These are phyloP conservation scores for Neurospora sp. DNA, from an alignment of 495 filamentous ascomycete species.

Conservation along the genomic window DNA sequence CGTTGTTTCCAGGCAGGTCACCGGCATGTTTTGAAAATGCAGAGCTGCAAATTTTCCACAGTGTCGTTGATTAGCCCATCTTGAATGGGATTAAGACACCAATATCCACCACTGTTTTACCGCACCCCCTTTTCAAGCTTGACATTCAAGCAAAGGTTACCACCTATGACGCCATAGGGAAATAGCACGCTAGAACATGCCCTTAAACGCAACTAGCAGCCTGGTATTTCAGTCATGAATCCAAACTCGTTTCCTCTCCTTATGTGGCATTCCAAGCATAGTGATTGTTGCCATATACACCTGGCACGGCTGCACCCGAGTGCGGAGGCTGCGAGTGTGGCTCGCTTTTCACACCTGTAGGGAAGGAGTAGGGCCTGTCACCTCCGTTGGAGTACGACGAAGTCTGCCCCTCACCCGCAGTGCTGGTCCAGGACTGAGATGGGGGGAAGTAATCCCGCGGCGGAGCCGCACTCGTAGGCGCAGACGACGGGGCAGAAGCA, in stretches of 20 bases:
- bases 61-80: not conserved
- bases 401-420: constrained; percentile 29
- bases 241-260: not conserved
- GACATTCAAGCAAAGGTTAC: not conserved
- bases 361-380: constrained; percentile 31
- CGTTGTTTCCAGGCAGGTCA: not conserved
- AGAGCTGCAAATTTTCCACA: not conserved
- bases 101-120: not conserved
- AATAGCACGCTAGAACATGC: not conserved
- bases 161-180: not conserved
- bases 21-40: not conserved
- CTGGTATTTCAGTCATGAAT: not conserved
- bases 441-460: constrained; percentile 39
- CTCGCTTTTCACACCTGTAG: constrained; percentile 13
- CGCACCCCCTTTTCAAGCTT: not conserved
- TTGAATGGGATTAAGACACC: not conserved
- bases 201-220: not conserved
- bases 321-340: constrained; percentile 6
- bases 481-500: constrained; percentile 1
- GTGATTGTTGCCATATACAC: constrained; percentile 7
- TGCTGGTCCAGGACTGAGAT: constrained; percentile 33
- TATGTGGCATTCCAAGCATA: constrained; percentile 20
- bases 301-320: constrained; percentile 2
- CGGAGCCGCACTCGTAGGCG: constrained; percentile 18
- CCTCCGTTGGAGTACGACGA: constrained; percentile 24